Percentiles rank a stretch among this genome's conserved stretches.
phyloP scores from a whole-genome alignment of 768 basidiomycete genomes.

The Rhodotorula graminis region DNA sequence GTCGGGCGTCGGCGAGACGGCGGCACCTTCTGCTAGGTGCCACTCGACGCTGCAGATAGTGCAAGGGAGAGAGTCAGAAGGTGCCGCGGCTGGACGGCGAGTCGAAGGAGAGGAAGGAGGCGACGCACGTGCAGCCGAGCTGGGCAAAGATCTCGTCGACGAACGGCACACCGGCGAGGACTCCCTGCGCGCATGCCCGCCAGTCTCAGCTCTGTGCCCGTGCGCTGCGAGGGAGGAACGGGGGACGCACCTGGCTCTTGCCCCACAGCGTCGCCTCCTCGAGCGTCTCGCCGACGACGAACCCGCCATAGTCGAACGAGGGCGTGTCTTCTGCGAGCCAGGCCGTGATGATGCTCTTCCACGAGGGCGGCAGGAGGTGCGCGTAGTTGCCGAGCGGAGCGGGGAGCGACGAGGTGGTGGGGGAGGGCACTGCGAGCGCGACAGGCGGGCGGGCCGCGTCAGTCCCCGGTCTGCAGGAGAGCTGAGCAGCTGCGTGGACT shows the following conservation, averaged over 20 bases:
- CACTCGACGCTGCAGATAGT: slow-evolving; percentile 70
- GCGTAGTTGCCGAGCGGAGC: slow-evolving; percentile 44
- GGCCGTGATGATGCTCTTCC: slow-evolving; percentile 70
- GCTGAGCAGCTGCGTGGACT: too few species aligned
- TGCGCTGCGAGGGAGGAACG: not conserved
- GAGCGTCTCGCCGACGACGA: slow-evolving; percentile 83
- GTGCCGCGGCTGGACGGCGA: not conserved
- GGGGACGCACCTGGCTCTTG: slow-evolving; percentile 67
- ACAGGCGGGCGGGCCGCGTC: too few species aligned
- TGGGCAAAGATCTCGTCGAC: slow-evolving; percentile 87
- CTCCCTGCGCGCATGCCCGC: slow-evolving; percentile 46
- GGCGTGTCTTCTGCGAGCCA: slow-evolving; percentile 95
- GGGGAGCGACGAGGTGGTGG: not conserved
- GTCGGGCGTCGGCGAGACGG: slow-evolving; percentile 72
- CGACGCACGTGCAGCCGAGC: slow-evolving; percentile 78
- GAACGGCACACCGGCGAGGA: slow-evolving; percentile 92
- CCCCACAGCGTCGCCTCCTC: slow-evolving; percentile 84
- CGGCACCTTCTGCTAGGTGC: slow-evolving; percentile 80
- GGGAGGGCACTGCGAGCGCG: not conserved
- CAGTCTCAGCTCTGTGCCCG: not conserved
- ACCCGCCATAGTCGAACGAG: slow-evolving; percentile 93
- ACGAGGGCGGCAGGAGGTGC: slow-evolving; percentile 84
- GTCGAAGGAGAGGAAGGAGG: not conserved
- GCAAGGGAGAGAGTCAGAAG: not conserved
- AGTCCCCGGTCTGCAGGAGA: not conserved